phyloP scores from a whole-genome alignment of 2,329 filamentous ascomycete genomes.

The Exophiala mesophila region DNA sequence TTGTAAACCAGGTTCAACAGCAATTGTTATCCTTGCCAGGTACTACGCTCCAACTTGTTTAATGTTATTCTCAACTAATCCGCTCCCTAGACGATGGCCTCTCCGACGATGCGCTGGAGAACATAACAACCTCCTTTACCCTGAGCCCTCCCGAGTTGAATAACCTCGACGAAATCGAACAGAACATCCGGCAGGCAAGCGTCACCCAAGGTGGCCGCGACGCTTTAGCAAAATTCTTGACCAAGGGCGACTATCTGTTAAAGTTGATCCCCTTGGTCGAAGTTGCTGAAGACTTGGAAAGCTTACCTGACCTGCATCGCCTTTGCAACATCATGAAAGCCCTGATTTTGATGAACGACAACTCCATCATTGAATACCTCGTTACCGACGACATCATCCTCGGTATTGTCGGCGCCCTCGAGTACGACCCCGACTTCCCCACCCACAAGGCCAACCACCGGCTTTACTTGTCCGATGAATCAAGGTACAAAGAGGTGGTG shows the following conservation, averaged over 20 bases:
- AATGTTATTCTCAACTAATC: slow-evolving; percentile 4
- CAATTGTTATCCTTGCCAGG: slow-evolving; percentile 59
- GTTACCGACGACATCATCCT: slow-evolving; percentile 85
- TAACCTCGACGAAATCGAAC: slow-evolving; percentile 78
- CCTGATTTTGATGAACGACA: slow-evolving; percentile 90
- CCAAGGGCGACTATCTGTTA: slow-evolving; percentile 77
- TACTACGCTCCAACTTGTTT: slow-evolving; percentile 8
- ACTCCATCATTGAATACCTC: slow-evolving; percentile 85
- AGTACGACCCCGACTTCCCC: slow-evolving; percentile 97
- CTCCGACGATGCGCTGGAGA: slow-evolving; percentile 81
- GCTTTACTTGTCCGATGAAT: slow-evolving; percentile 82
- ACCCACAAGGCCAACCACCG: slow-evolving; percentile 96
- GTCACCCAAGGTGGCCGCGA: slow-evolving; percentile 72
- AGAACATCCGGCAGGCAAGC: slow-evolving; percentile 73
- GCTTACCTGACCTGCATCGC: slow-evolving; percentile 76
- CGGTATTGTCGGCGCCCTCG: slow-evolving; percentile 89
- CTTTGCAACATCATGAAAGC: slow-evolving; percentile 98
- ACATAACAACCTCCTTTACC: slow-evolving; percentile 60
- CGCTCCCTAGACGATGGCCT: slow-evolving; percentile 66
- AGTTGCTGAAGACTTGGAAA: slow-evolving; percentile 87
- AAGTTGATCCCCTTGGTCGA: slow-evolving; percentile 82
- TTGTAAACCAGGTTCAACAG: slow-evolving; percentile 80
- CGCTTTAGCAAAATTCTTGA: slow-evolving; percentile 78
- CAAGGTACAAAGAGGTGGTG: slow-evolving; percentile 93
- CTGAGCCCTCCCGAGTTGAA: slow-evolving; percentile 76